Conservation (phyloP, 768 basidiomycete species). For the Hericium erinaceus region DNA sequence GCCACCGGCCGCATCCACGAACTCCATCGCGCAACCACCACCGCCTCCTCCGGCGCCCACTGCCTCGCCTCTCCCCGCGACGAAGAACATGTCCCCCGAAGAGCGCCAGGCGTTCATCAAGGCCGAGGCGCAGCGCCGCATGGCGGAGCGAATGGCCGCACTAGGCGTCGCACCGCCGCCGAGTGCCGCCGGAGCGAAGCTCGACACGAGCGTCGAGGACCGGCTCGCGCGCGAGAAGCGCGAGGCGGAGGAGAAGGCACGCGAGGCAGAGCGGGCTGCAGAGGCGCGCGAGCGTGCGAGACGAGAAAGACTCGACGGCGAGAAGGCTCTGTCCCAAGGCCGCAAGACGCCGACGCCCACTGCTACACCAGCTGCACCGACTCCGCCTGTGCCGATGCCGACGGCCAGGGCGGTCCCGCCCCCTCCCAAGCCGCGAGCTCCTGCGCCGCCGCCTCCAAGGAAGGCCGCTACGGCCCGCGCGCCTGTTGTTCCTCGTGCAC, state of each 20-base stretch:
- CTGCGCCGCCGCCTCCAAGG: slow-evolving; percentile 32
- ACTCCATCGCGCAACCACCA: slow-evolving; percentile 30
- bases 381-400: slow-evolving; percentile 2
- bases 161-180: slow-evolving; percentile 55
- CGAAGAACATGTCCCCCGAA: slow-evolving; percentile 75
- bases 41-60: slow-evolving; percentile 44
- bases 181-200: slow-evolving; percentile 31
- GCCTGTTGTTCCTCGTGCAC: slow-evolving; percentile 20
- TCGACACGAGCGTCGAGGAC: slow-evolving; percentile 81
- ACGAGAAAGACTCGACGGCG: slow-evolving; percentile 64
- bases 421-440: slow-evolving; percentile 24
- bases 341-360: slow-evolving; percentile 22
- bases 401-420: slow-evolving; percentile 26
- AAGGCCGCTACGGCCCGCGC: slow-evolving; percentile 26
- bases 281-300: slow-evolving; percentile 71
- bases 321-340: slow-evolving; percentile 53
- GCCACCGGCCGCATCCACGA: slow-evolving; percentile 35
- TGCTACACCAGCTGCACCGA: slow-evolving; percentile 32
- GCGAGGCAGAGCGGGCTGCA: slow-evolving; percentile 69
- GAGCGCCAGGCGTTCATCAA: slow-evolving; percentile 73
- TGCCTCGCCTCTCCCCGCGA: slow-evolving; percentile 49
- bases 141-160: slow-evolving; percentile 78
- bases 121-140: slow-evolving; percentile 70
- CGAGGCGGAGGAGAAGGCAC: slow-evolving; percentile 83
- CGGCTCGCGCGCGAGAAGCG: slow-evolving; percentile 77